Conservation (phyloP, 2,329 filamentous ascomycete genomes). For the Trichoderma sp. region DNA sequence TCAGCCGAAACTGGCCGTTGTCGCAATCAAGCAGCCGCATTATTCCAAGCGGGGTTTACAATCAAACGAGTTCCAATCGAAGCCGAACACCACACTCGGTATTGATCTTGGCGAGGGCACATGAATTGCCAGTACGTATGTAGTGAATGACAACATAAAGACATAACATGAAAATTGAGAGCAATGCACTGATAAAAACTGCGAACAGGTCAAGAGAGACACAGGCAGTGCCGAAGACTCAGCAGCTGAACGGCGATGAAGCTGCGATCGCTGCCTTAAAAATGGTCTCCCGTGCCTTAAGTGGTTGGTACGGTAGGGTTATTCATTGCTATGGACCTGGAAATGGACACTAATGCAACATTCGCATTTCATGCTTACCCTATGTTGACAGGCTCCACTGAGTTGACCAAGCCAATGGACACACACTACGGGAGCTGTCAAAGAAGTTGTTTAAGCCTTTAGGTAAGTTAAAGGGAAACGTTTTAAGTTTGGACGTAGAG, state of each 20-base stretch:
- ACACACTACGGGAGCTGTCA: neutral
- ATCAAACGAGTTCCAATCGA: neutral
- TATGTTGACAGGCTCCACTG: neutral
- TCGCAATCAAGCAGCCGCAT: neutral
- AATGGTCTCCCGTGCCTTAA: neutral
- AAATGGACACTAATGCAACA: neutral
- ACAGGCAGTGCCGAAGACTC: neutral
- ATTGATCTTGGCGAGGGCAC: neutral
- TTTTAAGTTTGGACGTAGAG: neutral
- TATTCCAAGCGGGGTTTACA: neutral
- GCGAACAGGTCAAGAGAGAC: neutral
- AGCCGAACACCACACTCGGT: neutral
- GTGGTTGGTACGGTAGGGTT: neutral
- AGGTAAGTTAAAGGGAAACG: neutral
- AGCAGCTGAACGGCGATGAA: neutral
- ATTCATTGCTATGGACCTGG: neutral
- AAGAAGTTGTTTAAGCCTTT: neutral
- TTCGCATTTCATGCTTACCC: neutral
- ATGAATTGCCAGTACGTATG: neutral
- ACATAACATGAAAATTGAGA: neutral
- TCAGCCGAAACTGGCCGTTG: neutral
- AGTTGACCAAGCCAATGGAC: neutral
- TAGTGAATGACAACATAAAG: neutral
- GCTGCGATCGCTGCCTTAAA: neutral
- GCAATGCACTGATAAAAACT: neutral